Evolutionary conservation across 1,284 basidiomycete species (phyloP), one percentile per base, ranked within the genome.

Genomic region (Anthracocystis walkeri): DNA sequence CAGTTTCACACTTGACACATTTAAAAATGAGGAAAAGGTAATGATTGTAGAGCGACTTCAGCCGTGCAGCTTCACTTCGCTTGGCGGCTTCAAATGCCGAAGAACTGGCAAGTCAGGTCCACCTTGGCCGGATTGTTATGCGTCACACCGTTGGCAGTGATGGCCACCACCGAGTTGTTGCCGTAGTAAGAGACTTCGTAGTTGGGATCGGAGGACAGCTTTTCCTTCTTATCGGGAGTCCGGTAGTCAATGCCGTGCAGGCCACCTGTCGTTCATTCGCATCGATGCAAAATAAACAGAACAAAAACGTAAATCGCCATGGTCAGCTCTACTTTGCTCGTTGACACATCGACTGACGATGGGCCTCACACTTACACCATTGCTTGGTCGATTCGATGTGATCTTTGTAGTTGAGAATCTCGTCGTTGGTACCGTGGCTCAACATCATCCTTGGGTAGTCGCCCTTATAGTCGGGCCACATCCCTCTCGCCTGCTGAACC

Each of bases 141-240:
- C 7, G 48, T 31, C 10, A 49, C 48, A n/a, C 48, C 48, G 3
- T 31, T 31, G 4, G 48, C 48, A 2, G 27, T 31, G 18, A 49
- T 31, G 8, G 48, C 27, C 18, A 16, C 18, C n/a, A 49, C 48
- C 6, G 49, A 21, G 35, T 38, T 38, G 35, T 38, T 38, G 7
- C 69, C 69, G 25, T 66, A 72, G 18, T 20, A 21, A 4, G 59
- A 58, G 6, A 59, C 29, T 18, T 63, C 55, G 25, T 63, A 60
- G 42, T 72, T 72, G 52, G 56, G 52, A 27, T 55, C 10, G 3
- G 46, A 33, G 12, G 53, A 33, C 10, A 54, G 41, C 10, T 35
- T 50, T 21, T 61, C 49, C 25, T 61, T 56, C 58, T 65, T 62
- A 6, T 44, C 54, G 2, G 65, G 55, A 11, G 11, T 48, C 16